Conservation (phyloP, 1,284 basidiomycete genomes). For the Marasmius sp. region DNA sequence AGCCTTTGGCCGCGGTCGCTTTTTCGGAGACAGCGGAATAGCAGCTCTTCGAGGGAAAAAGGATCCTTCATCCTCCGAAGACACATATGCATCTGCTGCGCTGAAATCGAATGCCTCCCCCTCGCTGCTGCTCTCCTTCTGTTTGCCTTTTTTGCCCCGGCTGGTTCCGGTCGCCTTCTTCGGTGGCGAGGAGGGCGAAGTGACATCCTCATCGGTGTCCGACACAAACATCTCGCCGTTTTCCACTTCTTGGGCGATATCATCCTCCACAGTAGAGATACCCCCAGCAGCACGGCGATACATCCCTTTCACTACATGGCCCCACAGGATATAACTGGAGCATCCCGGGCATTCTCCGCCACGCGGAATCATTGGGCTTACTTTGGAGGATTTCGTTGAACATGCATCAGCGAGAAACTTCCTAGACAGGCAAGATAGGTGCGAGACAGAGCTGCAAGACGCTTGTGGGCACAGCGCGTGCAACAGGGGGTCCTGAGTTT, state of each 20-base stretch:
- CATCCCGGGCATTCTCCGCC: constrained; percentile 64
- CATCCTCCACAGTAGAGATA: constrained; percentile 29
- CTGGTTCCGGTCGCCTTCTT: not conserved
- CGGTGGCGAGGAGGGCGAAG: constrained; percentile 2
- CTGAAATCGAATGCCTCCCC: constrained; percentile 33
- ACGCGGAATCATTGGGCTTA: constrained; percentile 55
- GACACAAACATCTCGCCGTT: constrained; percentile 21
- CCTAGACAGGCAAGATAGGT: constrained; percentile 69
- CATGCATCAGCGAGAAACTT: constrained; percentile 45
- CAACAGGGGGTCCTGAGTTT: constrained; percentile 54
- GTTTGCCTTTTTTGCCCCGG: constrained; percentile 1
- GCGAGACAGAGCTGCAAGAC: constrained; percentile 55
- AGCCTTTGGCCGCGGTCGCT: not conserved
- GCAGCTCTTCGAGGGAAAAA: not conserved
- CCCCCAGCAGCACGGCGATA: constrained; percentile 54
- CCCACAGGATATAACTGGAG: constrained; percentile 61
- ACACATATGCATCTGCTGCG: constrained; percentile 7
- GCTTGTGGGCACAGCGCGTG: constrained; percentile 47
- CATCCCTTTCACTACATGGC: constrained; percentile 68
- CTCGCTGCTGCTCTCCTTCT: constrained; percentile 13
- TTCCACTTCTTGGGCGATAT: constrained; percentile 25
- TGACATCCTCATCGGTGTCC: constrained; percentile 15
- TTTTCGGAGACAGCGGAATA: not conserved
- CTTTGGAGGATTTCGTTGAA: constrained; percentile 16
- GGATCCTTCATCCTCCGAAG: not conserved